phyloP scores from a whole-genome alignment of 768 basidiomycete species.

The Tulasnella sp. region DNA sequence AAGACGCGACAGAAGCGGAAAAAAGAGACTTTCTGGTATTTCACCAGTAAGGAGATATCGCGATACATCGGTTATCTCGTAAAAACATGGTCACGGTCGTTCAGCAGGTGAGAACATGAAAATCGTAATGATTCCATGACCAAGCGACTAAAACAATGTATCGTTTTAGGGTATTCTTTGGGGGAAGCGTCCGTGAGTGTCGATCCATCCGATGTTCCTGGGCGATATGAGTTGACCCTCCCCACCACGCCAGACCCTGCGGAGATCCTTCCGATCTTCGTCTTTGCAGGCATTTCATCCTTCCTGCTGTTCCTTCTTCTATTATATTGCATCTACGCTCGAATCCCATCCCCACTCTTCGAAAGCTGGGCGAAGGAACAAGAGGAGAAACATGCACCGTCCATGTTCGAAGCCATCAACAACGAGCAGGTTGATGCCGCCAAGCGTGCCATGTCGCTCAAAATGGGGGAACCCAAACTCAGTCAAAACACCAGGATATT shows the following conservation, averaged over 20 bases:
- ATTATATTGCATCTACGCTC: neutral
- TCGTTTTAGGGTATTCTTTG: neutral
- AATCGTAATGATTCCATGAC: no score
- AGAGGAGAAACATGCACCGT: conserved; percentile 2
- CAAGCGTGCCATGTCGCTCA: neutral
- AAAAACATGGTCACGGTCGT: no score
- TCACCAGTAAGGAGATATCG: no score
- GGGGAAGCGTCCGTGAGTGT: neutral
- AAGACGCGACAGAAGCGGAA: no score
- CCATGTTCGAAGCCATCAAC: conserved; percentile 12
- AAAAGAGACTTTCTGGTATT: no score
- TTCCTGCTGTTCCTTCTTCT: neutral
- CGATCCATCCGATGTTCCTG: neutral
- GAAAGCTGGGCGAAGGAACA: neutral
- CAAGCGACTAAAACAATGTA: neutral
- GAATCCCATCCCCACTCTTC: neutral
- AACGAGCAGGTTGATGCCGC: conserved; percentile 6
- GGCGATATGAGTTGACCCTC: neutral
- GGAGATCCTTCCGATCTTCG: neutral
- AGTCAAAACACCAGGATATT: neutral
- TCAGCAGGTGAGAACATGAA: no score
- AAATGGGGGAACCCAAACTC: neutral
- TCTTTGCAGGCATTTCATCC: neutral
- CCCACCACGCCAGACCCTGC: neutral
- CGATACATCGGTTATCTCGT: no score